These are phyloP conservation scores for Cicer chorassanicum DNA, from an alignment of 306 rosid species.

Conservation along the genomic window DNA sequence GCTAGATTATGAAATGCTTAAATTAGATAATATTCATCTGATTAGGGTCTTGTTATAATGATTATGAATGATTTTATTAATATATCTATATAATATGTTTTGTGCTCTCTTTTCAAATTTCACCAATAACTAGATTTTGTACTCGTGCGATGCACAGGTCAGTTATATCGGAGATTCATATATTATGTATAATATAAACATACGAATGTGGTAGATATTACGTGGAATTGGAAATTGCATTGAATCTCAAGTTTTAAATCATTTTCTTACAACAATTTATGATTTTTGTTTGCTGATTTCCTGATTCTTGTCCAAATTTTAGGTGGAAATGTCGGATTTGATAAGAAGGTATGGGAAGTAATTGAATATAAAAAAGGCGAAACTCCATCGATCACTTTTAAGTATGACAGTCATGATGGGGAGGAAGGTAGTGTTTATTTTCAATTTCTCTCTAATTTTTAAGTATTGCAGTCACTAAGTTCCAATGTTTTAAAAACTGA, in stretches of 20 bases:
- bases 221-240: conserved; percentile 12
- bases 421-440: conserved; percentile 75
- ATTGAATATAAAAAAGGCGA: conserved; percentile 65
- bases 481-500: too few relatives aligned
- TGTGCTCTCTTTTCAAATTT: not conserved
- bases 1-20: too few relatives aligned
- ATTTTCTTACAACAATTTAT: not conserved
- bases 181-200: not conserved
- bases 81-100: too few relatives aligned
- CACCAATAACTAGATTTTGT: not conserved
- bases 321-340: conserved; percentile 92
- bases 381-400: conserved; percentile 74
- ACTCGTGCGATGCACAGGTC: not conserved
- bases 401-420: conserved; percentile 77
- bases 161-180: not conserved
- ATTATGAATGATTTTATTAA: too few relatives aligned
- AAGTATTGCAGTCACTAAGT: not conserved
- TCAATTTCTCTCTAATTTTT: conserved; percentile 4
- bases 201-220: not conserved
- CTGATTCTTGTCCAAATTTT: conserved; percentile 25
- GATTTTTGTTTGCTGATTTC: conserved; percentile 27
- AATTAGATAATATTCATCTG: too few relatives aligned
- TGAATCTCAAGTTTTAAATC: not conserved
- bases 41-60: too few relatives aligned
- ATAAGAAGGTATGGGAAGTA: conserved; percentile 88